Base-by-base conservation (phyloP, 768 basidiomycete genomes). In the Multifurca ochricompacta region DNA sequence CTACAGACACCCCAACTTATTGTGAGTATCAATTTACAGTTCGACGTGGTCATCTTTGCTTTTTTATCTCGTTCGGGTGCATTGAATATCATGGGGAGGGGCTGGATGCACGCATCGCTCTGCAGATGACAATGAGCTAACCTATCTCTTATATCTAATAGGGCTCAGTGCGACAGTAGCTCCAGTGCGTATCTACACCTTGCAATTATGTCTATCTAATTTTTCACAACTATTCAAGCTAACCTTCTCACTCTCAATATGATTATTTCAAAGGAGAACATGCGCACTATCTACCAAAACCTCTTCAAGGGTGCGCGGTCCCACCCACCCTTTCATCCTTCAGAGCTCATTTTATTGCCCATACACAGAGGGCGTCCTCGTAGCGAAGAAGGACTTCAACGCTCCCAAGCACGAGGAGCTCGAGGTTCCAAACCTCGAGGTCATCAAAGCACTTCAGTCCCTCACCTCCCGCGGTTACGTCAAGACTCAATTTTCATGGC, bases 401-500 rank as follows among this genome's bases (percentile, higher is more conserved):
- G 90, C 89, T 48, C 88, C 93, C 48, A 92, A 94, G 72, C 96
- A 99, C 69, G 91, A 94, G 69, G 93, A 97, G 63, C 73, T 83
- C 51, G 77, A 79, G 51, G 74, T 82, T 66, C 74, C 77, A 56
- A 83, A 83, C 73, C 76, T 83, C 60, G 73, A 80, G 70, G 82
- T 83, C 63, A 81, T 83, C 78, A 83, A 83, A 76, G 80, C 79
- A 55, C 77, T 80, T 74, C 80, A 81, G 70, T 78, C 77, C 62
- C 72, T 83, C 49, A 83, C 80, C 62, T 82, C 81, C 53, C 76
- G 73, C 65, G 94, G 95, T 53, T 83, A 77, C 71, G 92, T 98
- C 76, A 97, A 97, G 83, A 99, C 96, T 63, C 95, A 92, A 69
- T 98, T 98, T 80, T 92, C 88, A 45, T 99, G 96, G 96, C 93